Evolutionary conservation across 331 rosid genomes (phyloP).

Genomic region (Erythrophleum ivorense): DNA sequence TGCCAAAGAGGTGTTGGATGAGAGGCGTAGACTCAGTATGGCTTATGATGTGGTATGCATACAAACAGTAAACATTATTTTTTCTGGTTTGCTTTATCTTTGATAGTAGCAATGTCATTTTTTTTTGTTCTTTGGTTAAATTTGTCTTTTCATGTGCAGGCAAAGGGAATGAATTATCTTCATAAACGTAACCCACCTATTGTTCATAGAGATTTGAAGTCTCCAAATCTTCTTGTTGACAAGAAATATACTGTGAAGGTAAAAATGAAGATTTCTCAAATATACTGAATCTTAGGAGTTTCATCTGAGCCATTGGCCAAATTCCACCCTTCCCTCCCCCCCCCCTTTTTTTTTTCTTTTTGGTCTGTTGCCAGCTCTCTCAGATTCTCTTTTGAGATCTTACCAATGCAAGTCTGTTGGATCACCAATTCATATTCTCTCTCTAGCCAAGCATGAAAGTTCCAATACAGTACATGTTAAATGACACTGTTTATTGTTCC

Average conservation of each 20-base stretch:
- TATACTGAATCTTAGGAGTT: neutral
- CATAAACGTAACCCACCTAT: slow-evolving; percentile 88
- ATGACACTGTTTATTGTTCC: neutral
- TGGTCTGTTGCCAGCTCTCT: slow-evolving; percentile 6
- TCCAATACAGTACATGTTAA: neutral
- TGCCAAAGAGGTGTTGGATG: slow-evolving; percentile 72
- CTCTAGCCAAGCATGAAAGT: slow-evolving; percentile 10
- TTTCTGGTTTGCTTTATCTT: neutral
- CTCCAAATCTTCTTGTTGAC: slow-evolving; percentile 94
- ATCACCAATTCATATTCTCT: neutral
- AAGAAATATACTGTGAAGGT: slow-evolving; percentile 87
- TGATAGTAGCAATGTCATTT: slow-evolving; percentile 7
- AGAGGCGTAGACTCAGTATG: slow-evolving; percentile 76
- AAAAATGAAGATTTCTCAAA: slow-evolving; percentile 18
- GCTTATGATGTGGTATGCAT: slow-evolving; percentile 82
- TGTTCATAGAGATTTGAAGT: slow-evolving; percentile 90
- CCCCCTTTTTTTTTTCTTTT: neutral
- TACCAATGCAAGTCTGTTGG: neutral
- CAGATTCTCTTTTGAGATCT: neutral
- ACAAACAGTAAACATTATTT: neutral
- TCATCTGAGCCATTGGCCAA: neutral
- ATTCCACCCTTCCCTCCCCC: neutral
- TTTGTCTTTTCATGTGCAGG: slow-evolving; percentile 57
- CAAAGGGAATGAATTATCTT: slow-evolving; percentile 94
- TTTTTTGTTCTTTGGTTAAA: slow-evolving; percentile 12